A percentile compares a stretch with the other conserved stretches of the same genome.
Conservation (phyloP, 2,329 filamentous ascomycete genomes). For the Cordyceps fumosorosea region DNA sequence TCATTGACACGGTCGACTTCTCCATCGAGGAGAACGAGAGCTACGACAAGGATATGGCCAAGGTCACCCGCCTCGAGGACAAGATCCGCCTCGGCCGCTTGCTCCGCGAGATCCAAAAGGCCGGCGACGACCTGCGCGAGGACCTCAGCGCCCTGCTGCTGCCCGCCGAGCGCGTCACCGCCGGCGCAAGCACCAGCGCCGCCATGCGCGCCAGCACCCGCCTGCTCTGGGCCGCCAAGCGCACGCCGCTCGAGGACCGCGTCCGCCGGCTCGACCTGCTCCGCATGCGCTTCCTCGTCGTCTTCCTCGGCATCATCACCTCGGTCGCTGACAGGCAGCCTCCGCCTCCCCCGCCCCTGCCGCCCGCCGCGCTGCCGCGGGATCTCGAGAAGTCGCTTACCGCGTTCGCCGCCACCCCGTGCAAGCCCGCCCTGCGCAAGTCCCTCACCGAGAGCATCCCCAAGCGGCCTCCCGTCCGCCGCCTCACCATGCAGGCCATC, state of each 20-base stretch:
- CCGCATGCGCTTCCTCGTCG: constrained; percentile 58
- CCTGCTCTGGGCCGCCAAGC: constrained; percentile 52
- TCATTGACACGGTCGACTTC: constrained; percentile 54
- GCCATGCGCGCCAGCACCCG: constrained; percentile 42
- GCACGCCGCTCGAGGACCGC: constrained; percentile 48
- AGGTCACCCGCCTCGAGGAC: constrained; percentile 53
- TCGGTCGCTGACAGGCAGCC: constrained; percentile 30
- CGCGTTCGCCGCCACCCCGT: constrained; percentile 22
- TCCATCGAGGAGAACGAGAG: constrained; percentile 59
- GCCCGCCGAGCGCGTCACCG: constrained; percentile 34
- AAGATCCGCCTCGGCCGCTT: constrained; percentile 53
- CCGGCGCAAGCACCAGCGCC: constrained; percentile 35
- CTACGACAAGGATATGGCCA: constrained; percentile 54
- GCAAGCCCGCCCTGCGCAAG: constrained; percentile 31
- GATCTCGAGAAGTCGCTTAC: constrained; percentile 29
- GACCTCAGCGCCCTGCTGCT: constrained; percentile 48
- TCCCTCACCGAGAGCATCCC: constrained; percentile 37
- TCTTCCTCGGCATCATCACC: constrained; percentile 55
- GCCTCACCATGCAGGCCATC: constrained; percentile 48
- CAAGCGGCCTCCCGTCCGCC: constrained; percentile 42
- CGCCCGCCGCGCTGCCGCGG: constrained; percentile 18
- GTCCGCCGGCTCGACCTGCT: constrained; percentile 53
- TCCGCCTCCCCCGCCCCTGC: constrained; percentile 23
- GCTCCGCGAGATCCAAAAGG: constrained; percentile 55
- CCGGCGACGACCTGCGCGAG: constrained; percentile 55